A percentile compares a stretch with the other conserved stretches of the same genome.
These are phyloP conservation scores for Cadophora malorum DNA, from an alignment of 2,329 filamentous ascomycete genomes.

Conservation along the genomic window DNA sequence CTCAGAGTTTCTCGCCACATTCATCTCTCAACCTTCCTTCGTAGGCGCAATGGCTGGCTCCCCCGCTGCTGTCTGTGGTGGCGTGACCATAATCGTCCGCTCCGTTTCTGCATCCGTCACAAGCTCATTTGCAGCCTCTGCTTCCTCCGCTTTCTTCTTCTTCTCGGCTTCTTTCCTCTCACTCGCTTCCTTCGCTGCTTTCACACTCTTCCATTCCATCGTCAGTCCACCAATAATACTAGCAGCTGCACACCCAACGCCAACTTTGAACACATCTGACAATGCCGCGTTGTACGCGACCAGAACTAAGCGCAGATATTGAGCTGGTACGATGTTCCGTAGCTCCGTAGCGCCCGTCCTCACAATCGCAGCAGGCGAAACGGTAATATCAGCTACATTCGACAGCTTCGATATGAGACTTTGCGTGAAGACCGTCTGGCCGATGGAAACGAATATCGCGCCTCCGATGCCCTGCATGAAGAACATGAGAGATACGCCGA, in stretches of 20 bases:
- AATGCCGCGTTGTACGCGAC: slow-evolving; percentile 61
- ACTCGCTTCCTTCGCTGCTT: slow-evolving; percentile 49
- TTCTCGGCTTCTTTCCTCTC: slow-evolving; percentile 12
- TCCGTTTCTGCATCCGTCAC: slow-evolving; percentile 4
- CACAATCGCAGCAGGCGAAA: slow-evolving; percentile 28
- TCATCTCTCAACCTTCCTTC: neutral
- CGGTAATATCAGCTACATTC: slow-evolving; percentile 21
- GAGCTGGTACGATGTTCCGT: slow-evolving; percentile 45
- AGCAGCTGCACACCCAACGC: slow-evolving; percentile 57
- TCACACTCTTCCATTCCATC: slow-evolving; percentile 64
- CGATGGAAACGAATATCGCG: slow-evolving; percentile 46
- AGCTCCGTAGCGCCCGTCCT: slow-evolving; percentile 59
- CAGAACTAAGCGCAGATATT: slow-evolving; percentile 55
- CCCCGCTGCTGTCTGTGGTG: neutral
- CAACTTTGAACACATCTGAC: slow-evolving; percentile 58
- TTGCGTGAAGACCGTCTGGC: slow-evolving; percentile 39
- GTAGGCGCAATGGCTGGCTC: neutral
- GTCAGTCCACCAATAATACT: slow-evolving; percentile 53
- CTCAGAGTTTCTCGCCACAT: too few relatives aligned
- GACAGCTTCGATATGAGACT: slow-evolving; percentile 38
- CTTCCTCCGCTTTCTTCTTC: neutral
- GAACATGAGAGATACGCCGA: slow-evolving; percentile 45
- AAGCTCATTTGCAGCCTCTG: neutral
- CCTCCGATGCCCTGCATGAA: slow-evolving; percentile 48
- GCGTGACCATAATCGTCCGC: neutral